These are phyloP conservation scores for Ustilago bromivora DNA, from an alignment of 1,284 basidiomycete genomes.

Conservation along the genomic window DNA sequence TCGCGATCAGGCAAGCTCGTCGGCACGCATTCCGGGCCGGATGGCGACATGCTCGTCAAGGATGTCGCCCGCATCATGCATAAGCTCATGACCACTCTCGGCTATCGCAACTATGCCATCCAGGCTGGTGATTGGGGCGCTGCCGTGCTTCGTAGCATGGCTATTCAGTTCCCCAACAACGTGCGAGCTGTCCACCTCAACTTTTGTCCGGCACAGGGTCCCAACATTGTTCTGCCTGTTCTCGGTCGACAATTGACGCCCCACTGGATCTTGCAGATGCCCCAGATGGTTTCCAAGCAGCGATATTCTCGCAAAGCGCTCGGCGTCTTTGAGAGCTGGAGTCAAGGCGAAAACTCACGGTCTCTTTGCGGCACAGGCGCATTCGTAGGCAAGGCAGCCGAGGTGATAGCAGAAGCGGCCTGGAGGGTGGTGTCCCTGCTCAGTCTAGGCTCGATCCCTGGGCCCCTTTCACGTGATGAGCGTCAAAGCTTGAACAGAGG, in stretches of 20 bases:
- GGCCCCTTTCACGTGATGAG: conserved; percentile 57
- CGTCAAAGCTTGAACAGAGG: conserved; percentile 38
- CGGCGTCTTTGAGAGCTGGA: conserved; percentile 30
- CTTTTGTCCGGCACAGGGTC: conserved; percentile 51
- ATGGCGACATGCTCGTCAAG: conserved; percentile 51
- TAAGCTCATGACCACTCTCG: conserved; percentile 57
- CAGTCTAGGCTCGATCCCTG: conserved; percentile 33
- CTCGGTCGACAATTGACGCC: conserved; percentile 29
- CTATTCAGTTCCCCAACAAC: conserved; percentile 31
- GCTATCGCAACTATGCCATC: conserved; percentile 54
- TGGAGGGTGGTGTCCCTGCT: conserved; percentile 27
- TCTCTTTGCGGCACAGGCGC: conserved; percentile 18
- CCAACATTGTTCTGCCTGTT: conserved; percentile 40
- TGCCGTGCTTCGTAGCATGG: conserved; percentile 42
- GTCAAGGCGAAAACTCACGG: conserved; percentile 10
- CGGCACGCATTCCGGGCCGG: conserved; percentile 42
- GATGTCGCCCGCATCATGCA: conserved; percentile 59
- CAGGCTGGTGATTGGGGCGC: conserved; percentile 62
- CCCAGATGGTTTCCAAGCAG: conserved; percentile 25
- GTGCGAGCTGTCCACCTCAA: conserved; percentile 57
- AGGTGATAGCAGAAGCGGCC: conserved; percentile 9
- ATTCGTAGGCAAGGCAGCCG: conserved; percentile 15
- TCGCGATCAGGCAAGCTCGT: conserved; percentile 25
- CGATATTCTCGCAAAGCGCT: conserved; percentile 27
- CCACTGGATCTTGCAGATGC: conserved; percentile 31